These are phyloP conservation scores for Globisporangium nunn DNA, from an alignment of 352 stramenopile species.

Conservation along the genomic window DNA sequence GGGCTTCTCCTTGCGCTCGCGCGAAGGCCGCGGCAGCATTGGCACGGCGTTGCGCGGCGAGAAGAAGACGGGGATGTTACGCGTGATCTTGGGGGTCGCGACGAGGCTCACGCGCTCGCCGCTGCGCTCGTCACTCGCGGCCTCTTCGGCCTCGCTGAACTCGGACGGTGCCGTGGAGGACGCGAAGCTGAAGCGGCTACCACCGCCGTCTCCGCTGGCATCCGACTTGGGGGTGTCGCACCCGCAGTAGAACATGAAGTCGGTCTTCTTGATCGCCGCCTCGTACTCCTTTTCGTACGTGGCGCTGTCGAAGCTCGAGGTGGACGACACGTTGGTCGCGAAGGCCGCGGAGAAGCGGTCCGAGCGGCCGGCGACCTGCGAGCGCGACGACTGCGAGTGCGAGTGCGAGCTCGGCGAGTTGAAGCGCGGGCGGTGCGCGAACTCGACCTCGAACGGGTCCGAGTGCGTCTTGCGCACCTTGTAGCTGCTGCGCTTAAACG, in stretches of 20 bases:
- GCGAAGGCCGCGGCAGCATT: slow-evolving; percentile 16
- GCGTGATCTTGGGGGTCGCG: slow-evolving; percentile 26
- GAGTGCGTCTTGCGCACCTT: slow-evolving; percentile 18
- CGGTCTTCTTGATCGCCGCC: slow-evolving; percentile 18
- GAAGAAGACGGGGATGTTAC: slow-evolving; percentile 51
- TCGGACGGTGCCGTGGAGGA: slow-evolving; percentile 11
- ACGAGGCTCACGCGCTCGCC: slow-evolving; percentile 18
- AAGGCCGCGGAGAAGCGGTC: slow-evolving; percentile 12
- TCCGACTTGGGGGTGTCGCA: slow-evolving; percentile 33
- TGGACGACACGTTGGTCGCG: slow-evolving; percentile 13
- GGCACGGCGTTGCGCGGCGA: slow-evolving; percentile 30
- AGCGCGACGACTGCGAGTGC: slow-evolving; percentile 9
- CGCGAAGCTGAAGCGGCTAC: slow-evolving; percentile 26
- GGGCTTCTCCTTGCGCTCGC: slow-evolving; percentile 12
- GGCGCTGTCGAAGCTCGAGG: slow-evolving; percentile 11
- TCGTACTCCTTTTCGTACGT: slow-evolving; percentile 35
- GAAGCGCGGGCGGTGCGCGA: slow-evolving; percentile 13
- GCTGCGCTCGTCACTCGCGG: slow-evolving; percentile 6
- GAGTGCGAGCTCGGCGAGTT: slow-evolving; percentile 11
- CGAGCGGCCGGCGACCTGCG: slow-evolving; percentile 2
- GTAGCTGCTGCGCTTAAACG: slow-evolving; percentile 16
- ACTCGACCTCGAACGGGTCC: slow-evolving; percentile 14
- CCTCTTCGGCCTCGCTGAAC: slow-evolving; percentile 6
- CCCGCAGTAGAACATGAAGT: slow-evolving; percentile 56
- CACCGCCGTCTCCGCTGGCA: slow-evolving; percentile 19